A percentile compares a stretch with the other conserved stretches of the same genome.
These are phyloP conservation scores for Hypoxylon sp. DNA, from an alignment of 2,329 filamentous ascomycete genomes.

Conservation along the genomic window DNA sequence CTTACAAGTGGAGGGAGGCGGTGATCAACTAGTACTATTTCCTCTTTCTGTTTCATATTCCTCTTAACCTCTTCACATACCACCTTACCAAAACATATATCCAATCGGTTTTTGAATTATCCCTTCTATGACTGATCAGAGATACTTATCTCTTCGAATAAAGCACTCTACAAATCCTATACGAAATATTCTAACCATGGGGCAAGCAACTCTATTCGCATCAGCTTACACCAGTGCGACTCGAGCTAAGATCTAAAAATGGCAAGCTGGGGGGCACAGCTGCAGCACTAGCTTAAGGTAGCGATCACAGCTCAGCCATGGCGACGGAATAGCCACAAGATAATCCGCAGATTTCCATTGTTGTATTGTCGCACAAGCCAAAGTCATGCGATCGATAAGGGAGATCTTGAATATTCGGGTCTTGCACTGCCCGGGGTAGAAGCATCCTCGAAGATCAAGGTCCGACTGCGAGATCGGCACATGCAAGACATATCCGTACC, in stretches of 20 bases:
- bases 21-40: slow-evolving; percentile 26
- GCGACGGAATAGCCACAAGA: neutral
- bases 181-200: neutral
- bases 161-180: neutral
- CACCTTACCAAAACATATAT: slow-evolving; percentile 3
- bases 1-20: slow-evolving; percentile 23
- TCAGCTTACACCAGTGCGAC: slow-evolving; percentile 10
- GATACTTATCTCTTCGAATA: neutral
- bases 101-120: too few species aligned
- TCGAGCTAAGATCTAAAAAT: slow-evolving; percentile 24
- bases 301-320: slow-evolving; percentile 2
- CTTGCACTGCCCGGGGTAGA: neutral
- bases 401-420: neutral
- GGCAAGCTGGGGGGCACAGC: slow-evolving; percentile 11
- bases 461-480: neutral
- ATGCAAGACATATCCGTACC: neutral
- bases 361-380: neutral
- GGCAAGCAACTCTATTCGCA: neutral
- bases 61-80: slow-evolving; percentile 8
- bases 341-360: neutral
- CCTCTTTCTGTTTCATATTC: slow-evolving; percentile 18
- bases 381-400: neutral
- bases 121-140: neutral
- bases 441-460: neutral
- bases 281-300: slow-evolving; percentile 16